A percentile compares a stretch with the other conserved stretches of the same genome.
Evolutionary conservation across 495 filamentous ascomycete species (phyloP).

Genomic region (Annulohypoxylon moriforme): DNA sequence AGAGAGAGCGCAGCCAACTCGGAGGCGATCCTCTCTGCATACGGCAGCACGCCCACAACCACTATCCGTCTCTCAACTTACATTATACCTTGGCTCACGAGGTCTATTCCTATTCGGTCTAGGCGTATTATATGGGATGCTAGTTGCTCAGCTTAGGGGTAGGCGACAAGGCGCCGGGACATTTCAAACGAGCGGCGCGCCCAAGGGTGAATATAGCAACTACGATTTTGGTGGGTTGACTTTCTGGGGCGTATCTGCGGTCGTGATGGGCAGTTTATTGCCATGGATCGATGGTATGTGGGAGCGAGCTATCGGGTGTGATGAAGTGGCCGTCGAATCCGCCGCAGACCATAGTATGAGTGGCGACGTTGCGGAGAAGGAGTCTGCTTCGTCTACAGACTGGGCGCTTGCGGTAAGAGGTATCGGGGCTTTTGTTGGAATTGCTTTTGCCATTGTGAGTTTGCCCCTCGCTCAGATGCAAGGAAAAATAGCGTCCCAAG

Average conservation of each 20-base stretch:
- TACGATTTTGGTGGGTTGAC: conserved; percentile 75
- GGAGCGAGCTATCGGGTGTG: conserved; percentile 50
- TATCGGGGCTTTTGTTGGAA: conserved; percentile 93
- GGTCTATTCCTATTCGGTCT: conserved; percentile 78
- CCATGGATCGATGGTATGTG: conserved; percentile 85
- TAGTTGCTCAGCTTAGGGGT: conserved; percentile 77
- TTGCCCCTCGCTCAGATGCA: background rate
- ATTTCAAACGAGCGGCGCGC: conserved; percentile 69
- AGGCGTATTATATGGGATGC: conserved; percentile 84
- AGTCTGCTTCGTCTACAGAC: conserved; percentile 58
- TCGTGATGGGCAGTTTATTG: conserved; percentile 78
- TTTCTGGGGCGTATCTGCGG: conserved; percentile 84
- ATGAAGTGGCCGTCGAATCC: conserved; percentile 30
- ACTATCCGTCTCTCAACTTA: conserved; percentile 31
- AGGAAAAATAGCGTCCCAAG: background rate
- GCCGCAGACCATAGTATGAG: conserved; percentile 20
- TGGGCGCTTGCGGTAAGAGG: conserved; percentile 88
- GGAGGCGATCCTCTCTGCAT: conserved; percentile 43
- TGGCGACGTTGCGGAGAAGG: conserved; percentile 37
- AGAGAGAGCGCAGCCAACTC: conserved; percentile 26
- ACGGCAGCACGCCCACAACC: conserved; percentile 19
- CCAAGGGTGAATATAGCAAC: conserved; percentile 47
- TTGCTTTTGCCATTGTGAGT: conserved; percentile 94
- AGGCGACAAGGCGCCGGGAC: conserved; percentile 45
- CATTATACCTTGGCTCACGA: conserved; percentile 60